Conservation (phyloP, 192 early-diverging fungal species). For the Coemansia sp. region DNA sequence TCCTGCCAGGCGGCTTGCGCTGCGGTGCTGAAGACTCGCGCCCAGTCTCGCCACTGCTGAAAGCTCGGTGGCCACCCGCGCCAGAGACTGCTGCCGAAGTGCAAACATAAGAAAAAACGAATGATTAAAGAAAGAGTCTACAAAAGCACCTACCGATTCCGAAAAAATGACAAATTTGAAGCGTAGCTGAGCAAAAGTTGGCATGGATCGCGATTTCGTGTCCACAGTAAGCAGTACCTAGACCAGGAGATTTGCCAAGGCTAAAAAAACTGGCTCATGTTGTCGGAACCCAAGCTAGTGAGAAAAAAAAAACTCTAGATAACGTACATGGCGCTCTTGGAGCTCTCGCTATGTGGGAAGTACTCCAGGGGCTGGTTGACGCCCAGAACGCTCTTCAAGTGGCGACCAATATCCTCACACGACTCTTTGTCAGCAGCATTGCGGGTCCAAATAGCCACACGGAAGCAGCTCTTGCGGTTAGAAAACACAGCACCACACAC, state of each 20-base stretch:
- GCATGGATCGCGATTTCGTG: not conserved
- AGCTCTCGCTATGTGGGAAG: slow-evolving; percentile 55
- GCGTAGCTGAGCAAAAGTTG: not conserved
- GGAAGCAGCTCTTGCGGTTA: slow-evolving; percentile 77
- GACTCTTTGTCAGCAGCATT: slow-evolving; percentile 36
- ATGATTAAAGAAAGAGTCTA: not conserved
- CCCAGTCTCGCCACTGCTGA: not conserved
- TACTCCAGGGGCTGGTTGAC: slow-evolving; percentile 57
- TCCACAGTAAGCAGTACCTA: not conserved
- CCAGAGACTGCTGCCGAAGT: not conserved
- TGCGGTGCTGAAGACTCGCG: not conserved
- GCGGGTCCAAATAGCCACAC: slow-evolving; percentile 85
- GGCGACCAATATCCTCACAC: slow-evolving; percentile 53
- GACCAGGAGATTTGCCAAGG: not conserved
- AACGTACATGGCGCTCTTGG: slow-evolving; percentile 35
- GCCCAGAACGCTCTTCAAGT: slow-evolving; percentile 57
- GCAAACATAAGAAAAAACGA: not conserved
- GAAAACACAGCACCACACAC: slow-evolving; percentile 88
- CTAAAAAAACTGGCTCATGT: not conserved
- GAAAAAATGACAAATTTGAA: not conserved
- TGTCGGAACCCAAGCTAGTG: too few species aligned
- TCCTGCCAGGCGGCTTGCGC: not conserved
- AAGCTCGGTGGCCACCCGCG: not conserved
- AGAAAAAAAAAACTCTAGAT: slow-evolving; percentile 10
- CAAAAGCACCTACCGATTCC: not conserved